Conservation (phyloP, 1,284 basidiomycete species). For the Puccinia novopanici region DNA sequence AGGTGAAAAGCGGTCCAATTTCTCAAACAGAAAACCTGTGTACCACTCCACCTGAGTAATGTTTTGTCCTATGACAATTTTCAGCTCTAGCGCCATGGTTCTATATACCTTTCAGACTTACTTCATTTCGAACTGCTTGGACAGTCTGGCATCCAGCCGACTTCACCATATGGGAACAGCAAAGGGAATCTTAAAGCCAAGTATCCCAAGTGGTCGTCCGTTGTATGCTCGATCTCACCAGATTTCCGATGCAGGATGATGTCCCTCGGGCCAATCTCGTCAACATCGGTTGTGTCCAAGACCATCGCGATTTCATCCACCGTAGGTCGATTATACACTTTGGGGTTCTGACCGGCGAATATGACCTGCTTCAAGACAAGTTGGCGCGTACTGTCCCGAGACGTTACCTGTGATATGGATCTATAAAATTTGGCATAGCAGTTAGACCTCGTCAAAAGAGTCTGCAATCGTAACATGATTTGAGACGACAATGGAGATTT, state of each 20-base stretch:
- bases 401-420: background rate
- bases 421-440: background rate
- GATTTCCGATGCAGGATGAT: background rate
- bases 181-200: conserved; percentile 10
- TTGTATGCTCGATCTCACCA: background rate
- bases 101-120: no score
- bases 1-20: no score
- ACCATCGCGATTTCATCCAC: no score
- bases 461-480: background rate
- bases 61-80: no score
- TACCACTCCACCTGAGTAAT: no score
- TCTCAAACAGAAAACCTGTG: no score
- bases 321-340: background rate
- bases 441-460: background rate
- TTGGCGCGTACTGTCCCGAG: no score
- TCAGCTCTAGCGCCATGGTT: no score
- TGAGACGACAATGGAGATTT: no score
- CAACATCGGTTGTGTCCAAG: background rate
- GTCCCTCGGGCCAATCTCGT: background rate
- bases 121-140: no score
- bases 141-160: background rate
- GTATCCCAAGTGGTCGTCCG: background rate
- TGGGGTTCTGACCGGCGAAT: background rate
- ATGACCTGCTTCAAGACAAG: background rate
- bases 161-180: conserved; percentile 18